Conservation (phyloP, 768 basidiomycete species). For the Kwoniella dejecticola region DNA sequence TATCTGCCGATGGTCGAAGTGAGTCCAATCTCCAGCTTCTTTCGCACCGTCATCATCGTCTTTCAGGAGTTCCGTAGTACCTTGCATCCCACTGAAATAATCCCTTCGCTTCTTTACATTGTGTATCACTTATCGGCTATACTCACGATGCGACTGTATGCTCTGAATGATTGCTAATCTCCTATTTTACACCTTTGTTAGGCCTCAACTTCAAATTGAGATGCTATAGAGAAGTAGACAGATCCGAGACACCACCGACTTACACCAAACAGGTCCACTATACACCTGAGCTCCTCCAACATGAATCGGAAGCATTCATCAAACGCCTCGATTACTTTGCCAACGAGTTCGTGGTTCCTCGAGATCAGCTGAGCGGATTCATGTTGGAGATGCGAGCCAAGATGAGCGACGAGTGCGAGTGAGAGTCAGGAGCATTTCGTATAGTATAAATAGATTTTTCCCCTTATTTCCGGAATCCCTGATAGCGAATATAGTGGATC, state of each 20-base stretch:
- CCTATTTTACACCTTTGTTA: too few relatives aligned
- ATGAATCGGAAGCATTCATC: conserved; percentile 47
- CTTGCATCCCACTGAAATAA: too few relatives aligned
- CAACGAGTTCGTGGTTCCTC: conserved; percentile 35
- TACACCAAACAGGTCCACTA: conserved; percentile 36
- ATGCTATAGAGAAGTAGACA: conserved; percentile 41
- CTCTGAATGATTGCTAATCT: too few relatives aligned
- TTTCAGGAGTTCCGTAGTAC: too few relatives aligned
- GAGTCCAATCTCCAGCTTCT: conserved; percentile 14
- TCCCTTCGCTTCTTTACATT: too few relatives aligned
- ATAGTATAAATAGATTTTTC: too few relatives aligned
- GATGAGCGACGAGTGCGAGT: conserved; percentile 29
- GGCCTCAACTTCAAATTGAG: conserved; percentile 51
- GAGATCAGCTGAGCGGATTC: conserved; percentile 39
- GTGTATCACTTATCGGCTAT: too few relatives aligned
- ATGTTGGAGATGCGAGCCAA: conserved; percentile 35
- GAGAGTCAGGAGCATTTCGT: too few relatives aligned
- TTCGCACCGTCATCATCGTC: not conserved
- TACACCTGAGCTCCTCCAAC: conserved; percentile 40
- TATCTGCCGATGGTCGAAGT: conserved; percentile 42
- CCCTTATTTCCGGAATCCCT: too few relatives aligned
- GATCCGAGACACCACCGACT: conserved; percentile 12
- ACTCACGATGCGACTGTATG: too few relatives aligned
- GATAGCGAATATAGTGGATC: too few relatives aligned
- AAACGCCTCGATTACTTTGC: conserved; percentile 38